Evolutionary conservation across 352 stramenopile species (phyloP).

Genomic region (Globisporangium iwayamae): DNA sequence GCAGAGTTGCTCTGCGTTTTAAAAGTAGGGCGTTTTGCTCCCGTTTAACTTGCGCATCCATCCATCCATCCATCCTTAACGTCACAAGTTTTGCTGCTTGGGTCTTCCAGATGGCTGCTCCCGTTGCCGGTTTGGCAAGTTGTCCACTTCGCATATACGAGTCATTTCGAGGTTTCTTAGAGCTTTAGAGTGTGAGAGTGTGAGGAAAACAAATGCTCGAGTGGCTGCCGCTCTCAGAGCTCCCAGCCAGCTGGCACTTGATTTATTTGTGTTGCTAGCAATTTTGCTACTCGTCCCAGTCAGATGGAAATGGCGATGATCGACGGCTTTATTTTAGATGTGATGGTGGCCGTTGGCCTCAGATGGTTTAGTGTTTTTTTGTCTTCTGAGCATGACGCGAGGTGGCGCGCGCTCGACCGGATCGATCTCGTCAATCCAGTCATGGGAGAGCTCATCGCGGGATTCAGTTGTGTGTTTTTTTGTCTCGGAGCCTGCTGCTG

Average conservation of each 20-base stretch:
- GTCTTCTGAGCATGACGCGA: not conserved
- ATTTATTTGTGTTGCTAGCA: not conserved
- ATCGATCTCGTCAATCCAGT: not conserved
- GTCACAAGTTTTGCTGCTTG: not conserved
- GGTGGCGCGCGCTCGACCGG: not conserved
- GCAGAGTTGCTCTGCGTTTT: too few relatives aligned
- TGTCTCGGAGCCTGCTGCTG: not conserved
- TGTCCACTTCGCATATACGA: conserved; percentile 9
- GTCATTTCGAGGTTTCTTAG: not conserved
- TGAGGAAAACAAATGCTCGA: too few relatives aligned
- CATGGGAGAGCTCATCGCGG: not conserved
- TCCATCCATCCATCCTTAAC: not conserved
- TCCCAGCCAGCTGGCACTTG: not conserved
- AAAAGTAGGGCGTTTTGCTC: too few relatives aligned
- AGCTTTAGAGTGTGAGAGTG: not conserved
- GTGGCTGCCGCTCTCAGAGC: not conserved
- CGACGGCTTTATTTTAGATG: conserved; percentile 6
- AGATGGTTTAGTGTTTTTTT: not conserved
- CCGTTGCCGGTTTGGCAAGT: not conserved
- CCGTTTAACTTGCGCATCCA: too few relatives aligned
- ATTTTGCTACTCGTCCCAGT: not conserved
- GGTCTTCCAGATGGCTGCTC: not conserved
- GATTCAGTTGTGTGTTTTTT: not conserved
- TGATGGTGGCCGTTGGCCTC: not conserved
- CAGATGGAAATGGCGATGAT: not conserved